A percentile compares a stretch with the other conserved stretches of the same genome.
These are phyloP conservation scores for Russula ochroleuca DNA, from an alignment of 768 basidiomycete genomes.

Conservation along the genomic window DNA sequence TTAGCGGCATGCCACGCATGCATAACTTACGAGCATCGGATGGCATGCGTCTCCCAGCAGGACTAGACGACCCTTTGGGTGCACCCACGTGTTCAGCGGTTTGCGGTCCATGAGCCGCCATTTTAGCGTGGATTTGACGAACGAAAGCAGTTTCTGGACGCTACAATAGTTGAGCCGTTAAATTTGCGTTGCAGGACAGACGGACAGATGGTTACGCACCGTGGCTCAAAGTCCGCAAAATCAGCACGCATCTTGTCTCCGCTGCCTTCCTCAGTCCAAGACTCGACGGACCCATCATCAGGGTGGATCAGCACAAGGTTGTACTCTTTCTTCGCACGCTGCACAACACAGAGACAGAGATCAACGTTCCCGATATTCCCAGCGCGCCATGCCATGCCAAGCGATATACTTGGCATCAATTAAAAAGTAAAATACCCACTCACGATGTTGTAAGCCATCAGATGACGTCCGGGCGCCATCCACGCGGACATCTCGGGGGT, in stretches of 20 bases:
- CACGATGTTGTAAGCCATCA: constrained; percentile 46
- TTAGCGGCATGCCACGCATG: background rate
- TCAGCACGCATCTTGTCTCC: constrained; percentile 43
- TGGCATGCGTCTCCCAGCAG: constrained; percentile 43
- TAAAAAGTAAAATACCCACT: constrained; percentile 21
- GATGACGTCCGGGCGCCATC: constrained; percentile 51
- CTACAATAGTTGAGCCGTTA: constrained; percentile 19
- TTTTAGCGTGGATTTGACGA: constrained; percentile 39
- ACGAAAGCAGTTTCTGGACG: constrained; percentile 37
- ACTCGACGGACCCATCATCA: constrained; percentile 40
- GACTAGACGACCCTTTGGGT: constrained; percentile 34
- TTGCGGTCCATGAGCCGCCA: constrained; percentile 43
- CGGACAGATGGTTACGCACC: constrained; percentile 32
- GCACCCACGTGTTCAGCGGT: constrained; percentile 41
- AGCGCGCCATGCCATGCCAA: background rate
- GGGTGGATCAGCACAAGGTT: constrained; percentile 40
- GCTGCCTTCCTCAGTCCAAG: constrained; percentile 42
- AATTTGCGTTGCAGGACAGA: background rate
- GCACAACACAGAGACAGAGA: background rate
- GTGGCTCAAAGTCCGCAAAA: constrained; percentile 42
- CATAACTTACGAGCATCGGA: constrained; percentile 45
- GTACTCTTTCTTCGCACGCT: constrained; percentile 37
- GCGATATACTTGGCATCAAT: background rate
- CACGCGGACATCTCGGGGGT: constrained; percentile 51
- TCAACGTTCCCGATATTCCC: no score